phyloP scores from a whole-genome alignment of 176 grass and related monocot species.

The Zoysia japonica region DNA sequence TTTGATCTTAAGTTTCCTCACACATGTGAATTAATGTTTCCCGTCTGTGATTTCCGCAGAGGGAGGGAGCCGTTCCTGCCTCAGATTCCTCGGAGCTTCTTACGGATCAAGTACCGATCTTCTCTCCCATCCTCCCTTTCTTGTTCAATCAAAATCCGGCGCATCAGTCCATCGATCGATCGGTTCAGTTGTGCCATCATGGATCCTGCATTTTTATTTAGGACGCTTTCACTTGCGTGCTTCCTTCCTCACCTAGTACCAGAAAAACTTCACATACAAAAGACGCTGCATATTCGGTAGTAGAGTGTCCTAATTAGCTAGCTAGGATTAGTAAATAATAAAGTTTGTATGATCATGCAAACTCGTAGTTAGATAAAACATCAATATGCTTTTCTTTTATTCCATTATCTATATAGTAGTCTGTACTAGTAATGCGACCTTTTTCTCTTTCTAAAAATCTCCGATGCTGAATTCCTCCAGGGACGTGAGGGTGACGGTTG shows the following conservation, averaged over 20 bases:
- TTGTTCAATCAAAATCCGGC: neutral
- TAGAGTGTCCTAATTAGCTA: no score
- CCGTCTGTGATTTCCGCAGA: conserved; percentile 49
- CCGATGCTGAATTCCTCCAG: conserved; percentile 35
- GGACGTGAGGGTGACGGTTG: conserved; percentile 74
- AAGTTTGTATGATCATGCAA: no score
- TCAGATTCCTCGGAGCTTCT: conserved; percentile 90
- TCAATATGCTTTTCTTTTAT: no score
- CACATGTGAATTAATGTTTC: conserved; percentile 1
- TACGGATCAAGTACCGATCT: conserved; percentile 78
- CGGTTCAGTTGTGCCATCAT: neutral
- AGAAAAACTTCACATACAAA: no score
- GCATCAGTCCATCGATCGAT: neutral
- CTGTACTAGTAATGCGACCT: no score
- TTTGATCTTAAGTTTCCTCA: neutral
- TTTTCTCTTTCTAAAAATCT: neutral
- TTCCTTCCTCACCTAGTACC: no score
- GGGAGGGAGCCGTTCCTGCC: conserved; percentile 85
- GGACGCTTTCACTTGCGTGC: neutral
- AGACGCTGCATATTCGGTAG: no score
- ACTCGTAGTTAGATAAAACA: no score
- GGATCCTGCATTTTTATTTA: conserved; percentile 29
- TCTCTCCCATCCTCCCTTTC: neutral
- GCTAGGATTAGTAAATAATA: no score
- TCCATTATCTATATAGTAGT: no score